These are phyloP conservation scores for Vinca minor DNA, from an alignment of 257 asterid genomes.

Conservation along the genomic window DNA sequence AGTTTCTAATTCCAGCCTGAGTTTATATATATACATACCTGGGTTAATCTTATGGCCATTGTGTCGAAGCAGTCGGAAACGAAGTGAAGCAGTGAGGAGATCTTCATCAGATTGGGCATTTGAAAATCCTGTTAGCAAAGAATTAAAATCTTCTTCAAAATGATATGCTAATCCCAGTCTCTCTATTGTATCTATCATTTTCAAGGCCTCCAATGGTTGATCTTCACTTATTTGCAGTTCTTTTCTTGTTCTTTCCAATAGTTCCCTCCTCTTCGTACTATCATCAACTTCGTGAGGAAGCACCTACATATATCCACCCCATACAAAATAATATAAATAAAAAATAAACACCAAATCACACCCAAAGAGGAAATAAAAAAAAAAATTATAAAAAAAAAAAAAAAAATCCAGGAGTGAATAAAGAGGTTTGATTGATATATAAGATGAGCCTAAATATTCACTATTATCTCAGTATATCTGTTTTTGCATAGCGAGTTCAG, in stretches of 20 bases:
- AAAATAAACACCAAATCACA: too few relatives aligned
- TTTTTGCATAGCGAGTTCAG: too few relatives aligned
- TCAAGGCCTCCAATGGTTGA: slow-evolving; percentile 25
- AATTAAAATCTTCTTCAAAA: slow-evolving; percentile 37
- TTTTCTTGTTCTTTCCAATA: slow-evolving; percentile 24
- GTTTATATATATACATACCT: too few relatives aligned
- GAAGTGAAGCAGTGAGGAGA: slow-evolving; percentile 40
- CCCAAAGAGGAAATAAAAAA: too few relatives aligned
- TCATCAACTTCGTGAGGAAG: slow-evolving; percentile 35
- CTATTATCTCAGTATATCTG: too few relatives aligned
- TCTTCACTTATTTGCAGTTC: slow-evolving; percentile 14
- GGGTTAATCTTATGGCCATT: slow-evolving; percentile 34
- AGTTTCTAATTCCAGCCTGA: too few relatives aligned
- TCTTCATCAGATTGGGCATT: slow-evolving; percentile 15
- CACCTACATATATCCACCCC: slow-evolving; percentile 18
- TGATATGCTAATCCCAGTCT: slow-evolving; percentile 48
- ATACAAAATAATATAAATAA: too few relatives aligned
- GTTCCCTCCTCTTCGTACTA: slow-evolving; percentile 28
- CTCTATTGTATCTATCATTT: slow-evolving; percentile 42
- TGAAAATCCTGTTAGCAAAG: slow-evolving; percentile 16
- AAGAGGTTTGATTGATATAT: too few relatives aligned
- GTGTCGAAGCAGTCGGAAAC: slow-evolving; percentile 57
- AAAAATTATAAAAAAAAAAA: too few relatives aligned
- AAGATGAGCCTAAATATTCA: too few relatives aligned
- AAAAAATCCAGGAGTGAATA: neutral